phyloP scores from a whole-genome alignment of 768 basidiomycete species.

The Tricholoma furcatifolium region DNA sequence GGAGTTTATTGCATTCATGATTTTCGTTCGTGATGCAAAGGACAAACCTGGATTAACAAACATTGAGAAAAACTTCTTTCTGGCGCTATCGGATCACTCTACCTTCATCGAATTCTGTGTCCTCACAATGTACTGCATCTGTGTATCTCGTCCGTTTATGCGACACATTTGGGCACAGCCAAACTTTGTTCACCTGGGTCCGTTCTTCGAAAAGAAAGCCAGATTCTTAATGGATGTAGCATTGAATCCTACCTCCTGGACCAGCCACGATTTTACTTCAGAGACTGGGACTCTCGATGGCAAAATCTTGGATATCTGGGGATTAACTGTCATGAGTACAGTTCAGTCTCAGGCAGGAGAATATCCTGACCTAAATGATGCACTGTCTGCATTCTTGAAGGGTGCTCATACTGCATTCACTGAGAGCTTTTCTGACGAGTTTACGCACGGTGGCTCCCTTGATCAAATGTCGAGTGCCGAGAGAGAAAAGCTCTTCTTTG shows the following conservation, averaged over 20 bases:
- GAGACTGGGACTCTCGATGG: slow-evolving; percentile 20
- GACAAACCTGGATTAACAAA: slow-evolving; percentile 22
- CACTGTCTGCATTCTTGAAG: slow-evolving; percentile 21
- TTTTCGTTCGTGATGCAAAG: slow-evolving; percentile 26
- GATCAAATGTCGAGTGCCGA: slow-evolving; percentile 1
- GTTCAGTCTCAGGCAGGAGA: slow-evolving; percentile 2
- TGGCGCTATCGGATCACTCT: slow-evolving; percentile 20
- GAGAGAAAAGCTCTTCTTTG: slow-evolving; percentile 11
- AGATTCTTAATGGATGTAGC: not conserved
- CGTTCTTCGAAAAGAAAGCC: not conserved
- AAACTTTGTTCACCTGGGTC: slow-evolving; percentile 1
- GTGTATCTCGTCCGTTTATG: slow-evolving; percentile 28
- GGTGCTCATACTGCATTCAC: slow-evolving; percentile 20
- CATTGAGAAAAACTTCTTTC: slow-evolving; percentile 32
- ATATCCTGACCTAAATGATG: slow-evolving; percentile 15
- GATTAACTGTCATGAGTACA: slow-evolving; percentile 12
- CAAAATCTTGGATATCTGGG: slow-evolving; percentile 11
- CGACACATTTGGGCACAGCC: slow-evolving; percentile 11
- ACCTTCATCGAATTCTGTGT: slow-evolving; percentile 28
- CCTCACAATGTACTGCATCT: slow-evolving; percentile 22
- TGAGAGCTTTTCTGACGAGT: slow-evolving; percentile 20
- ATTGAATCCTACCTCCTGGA: not conserved
- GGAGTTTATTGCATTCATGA: slow-evolving; percentile 24
- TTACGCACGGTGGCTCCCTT: slow-evolving; percentile 14
- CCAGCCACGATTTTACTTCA: not conserved